Evolutionary conservation across 2,329 filamentous ascomycete genomes (phyloP).

Genomic region (Sarocladium oryzae): DNA sequence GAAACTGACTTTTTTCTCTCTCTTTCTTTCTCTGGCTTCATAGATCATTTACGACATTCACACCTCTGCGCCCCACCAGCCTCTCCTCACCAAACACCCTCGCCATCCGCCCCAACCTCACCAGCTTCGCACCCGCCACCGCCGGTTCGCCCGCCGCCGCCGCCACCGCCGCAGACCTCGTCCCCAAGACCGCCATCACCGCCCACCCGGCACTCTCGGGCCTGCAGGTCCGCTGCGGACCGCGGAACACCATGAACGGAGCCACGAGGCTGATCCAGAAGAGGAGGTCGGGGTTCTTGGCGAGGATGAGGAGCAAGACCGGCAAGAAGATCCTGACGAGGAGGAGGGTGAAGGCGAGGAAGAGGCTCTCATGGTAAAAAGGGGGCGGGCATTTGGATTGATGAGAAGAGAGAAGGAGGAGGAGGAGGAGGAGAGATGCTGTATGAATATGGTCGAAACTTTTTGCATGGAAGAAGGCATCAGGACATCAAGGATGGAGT

Average conservation of each 20-base stretch:
- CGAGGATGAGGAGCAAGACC: slow-evolving; percentile 40
- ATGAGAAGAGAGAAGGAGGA: background rate
- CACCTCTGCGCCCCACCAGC: slow-evolving; percentile 43
- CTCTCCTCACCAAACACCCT: slow-evolving; percentile 24
- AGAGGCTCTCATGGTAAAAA: slow-evolving; percentile 28
- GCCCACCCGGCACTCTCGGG: slow-evolving; percentile 45
- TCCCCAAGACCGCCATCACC: slow-evolving; percentile 40
- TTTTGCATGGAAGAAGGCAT: background rate
- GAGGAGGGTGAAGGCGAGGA: slow-evolving; percentile 46
- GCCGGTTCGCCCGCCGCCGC: slow-evolving; percentile 20
- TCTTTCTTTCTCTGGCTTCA: background rate
- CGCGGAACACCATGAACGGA: slow-evolving; percentile 50
- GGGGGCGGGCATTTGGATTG: background rate
- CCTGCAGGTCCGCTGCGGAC: slow-evolving; percentile 49
- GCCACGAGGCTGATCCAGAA: slow-evolving; percentile 51
- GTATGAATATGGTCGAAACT: background rate
- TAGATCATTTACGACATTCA: slow-evolving; percentile 44
- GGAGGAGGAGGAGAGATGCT: background rate
- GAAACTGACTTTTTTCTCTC: background rate
- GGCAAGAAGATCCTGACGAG: slow-evolving; percentile 47
- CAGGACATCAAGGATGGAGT: background rate
- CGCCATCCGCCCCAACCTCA: slow-evolving; percentile 23
- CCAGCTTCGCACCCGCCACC: slow-evolving; percentile 25
- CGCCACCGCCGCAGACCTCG: slow-evolving; percentile 31
- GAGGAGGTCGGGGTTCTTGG: slow-evolving; percentile 52